Evolutionary conservation across 2,329 filamentous ascomycete genomes (phyloP).

Genomic region (Ophiostoma sp.): DNA sequence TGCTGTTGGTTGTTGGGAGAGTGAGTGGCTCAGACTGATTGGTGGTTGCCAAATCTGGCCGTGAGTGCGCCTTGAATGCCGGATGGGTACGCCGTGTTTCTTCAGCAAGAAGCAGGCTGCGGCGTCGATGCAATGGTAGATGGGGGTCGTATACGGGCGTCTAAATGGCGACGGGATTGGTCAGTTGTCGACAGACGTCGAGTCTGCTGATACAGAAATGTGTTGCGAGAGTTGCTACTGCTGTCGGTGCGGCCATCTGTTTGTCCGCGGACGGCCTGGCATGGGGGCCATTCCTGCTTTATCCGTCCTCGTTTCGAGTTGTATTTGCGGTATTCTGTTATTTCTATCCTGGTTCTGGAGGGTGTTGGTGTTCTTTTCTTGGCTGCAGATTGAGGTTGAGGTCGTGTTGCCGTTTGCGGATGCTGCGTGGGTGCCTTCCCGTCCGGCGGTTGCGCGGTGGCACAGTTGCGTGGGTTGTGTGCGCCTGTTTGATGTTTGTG

Average conservation of each 20-base stretch:
- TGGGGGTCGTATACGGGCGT: slow-evolving; percentile 6
- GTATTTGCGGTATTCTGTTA: not conserved
- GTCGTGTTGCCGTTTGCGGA: not conserved
- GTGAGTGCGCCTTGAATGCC: not conserved
- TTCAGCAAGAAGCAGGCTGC: not conserved
- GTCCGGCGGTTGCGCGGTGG: not conserved
- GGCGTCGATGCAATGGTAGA: not conserved
- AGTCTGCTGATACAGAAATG: not conserved
- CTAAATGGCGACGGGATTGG: slow-evolving; percentile 1
- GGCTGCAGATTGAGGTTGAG: not conserved
- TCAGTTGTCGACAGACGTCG: not conserved
- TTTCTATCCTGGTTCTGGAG: not conserved
- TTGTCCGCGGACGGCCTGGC: slow-evolving; percentile 12
- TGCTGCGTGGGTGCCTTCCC: no score
- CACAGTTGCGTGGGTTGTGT: not conserved
- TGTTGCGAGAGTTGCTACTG: not conserved
- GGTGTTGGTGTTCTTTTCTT: not conserved
- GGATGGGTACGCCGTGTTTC: not conserved
- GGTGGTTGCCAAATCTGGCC: not conserved
- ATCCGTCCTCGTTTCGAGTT: not conserved
- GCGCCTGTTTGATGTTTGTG: not conserved
- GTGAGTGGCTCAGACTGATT: not conserved
- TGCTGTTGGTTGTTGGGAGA: not conserved
- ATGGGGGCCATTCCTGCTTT: not conserved
- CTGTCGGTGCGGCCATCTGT: not conserved